phyloP scores from a whole-genome alignment of 1,284 basidiomycete species.

The Ceratobasidium sp. region DNA sequence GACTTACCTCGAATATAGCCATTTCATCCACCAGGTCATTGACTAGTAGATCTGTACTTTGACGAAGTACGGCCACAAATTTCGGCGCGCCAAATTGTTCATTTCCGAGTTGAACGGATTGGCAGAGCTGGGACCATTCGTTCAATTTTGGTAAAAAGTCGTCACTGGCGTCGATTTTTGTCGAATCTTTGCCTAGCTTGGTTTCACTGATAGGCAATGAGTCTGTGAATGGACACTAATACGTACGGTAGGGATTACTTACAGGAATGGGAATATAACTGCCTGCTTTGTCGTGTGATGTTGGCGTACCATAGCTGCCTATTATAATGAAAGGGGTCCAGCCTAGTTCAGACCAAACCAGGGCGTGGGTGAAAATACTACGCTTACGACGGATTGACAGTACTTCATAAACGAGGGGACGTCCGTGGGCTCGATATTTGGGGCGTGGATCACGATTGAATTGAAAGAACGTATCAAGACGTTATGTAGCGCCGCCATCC shows the following conservation, averaged over 20 bases:
- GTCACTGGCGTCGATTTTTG: conserved; percentile 15
- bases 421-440: conserved; percentile 1
- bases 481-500: conserved; percentile 29
- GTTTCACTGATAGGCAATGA: background rate
- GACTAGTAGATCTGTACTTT: conserved; percentile 11
- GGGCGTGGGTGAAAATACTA: no score
- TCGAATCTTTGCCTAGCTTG: conserved; percentile 35
- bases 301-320: conserved; percentile 11
- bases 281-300: conserved; percentile 16
- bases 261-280: conserved; percentile 27
- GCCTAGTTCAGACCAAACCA: background rate
- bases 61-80: background rate
- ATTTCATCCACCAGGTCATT: conserved; percentile 24
- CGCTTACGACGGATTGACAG: conserved; percentile 7
- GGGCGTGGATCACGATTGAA: conserved; percentile 29
- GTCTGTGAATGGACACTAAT: background rate
- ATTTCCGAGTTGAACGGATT: background rate
- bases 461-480: conserved; percentile 34
- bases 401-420: conserved; percentile 31
- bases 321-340: no score
- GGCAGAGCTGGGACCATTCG: conserved; percentile 6
- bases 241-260: background rate
- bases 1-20: conserved; percentile 6
- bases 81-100: conserved; percentile 1
- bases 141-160: conserved; percentile 38